Evolutionary conservation across 176 grass and related monocot species (phyloP).

Genomic region (Ampelocalamus luodianensis): DNA sequence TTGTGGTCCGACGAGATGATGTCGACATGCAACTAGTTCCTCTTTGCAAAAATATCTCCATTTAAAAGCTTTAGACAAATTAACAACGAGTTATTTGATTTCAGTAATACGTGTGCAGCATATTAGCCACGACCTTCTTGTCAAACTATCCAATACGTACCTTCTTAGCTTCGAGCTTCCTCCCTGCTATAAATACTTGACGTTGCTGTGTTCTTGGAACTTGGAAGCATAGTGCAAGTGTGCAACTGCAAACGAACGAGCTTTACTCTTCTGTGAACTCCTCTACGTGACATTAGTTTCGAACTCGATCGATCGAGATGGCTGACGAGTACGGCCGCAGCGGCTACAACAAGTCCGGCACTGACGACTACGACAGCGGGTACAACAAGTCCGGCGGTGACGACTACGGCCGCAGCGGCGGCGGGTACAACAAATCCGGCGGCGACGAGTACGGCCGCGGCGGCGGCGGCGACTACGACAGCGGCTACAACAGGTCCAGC

Average conservation of each 20-base stretch:
- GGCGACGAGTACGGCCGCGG: background rate
- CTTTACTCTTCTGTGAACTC: background rate
- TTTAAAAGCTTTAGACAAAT: background rate
- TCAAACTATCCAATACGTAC: background rate
- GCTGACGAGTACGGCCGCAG: slow-evolving; percentile 52
- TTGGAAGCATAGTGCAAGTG: slow-evolving; percentile 24
- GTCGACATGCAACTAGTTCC: slow-evolving; percentile 17
- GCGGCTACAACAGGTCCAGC: slow-evolving; percentile 13
- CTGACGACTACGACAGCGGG: background rate
- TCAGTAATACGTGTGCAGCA: background rate
- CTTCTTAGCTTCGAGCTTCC: background rate
- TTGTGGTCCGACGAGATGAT: slow-evolving; percentile 20
- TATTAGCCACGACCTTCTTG: background rate
- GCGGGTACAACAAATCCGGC: slow-evolving; percentile 13
- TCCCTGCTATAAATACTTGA: slow-evolving; percentile 44
- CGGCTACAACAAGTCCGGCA: slow-evolving; percentile 24
- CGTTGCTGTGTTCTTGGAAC: slow-evolving; percentile 27
- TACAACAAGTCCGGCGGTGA: slow-evolving; percentile 22
- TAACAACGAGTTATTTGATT: background rate
- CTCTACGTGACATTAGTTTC: background rate
- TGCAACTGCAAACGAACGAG: slow-evolving; percentile 17
- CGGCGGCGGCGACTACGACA: background rate
- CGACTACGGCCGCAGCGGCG: background rate
- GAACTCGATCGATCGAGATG: slow-evolving; percentile 8
- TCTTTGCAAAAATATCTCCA: background rate